These are phyloP conservation scores for Penicillium crustosum DNA, from an alignment of 2,329 filamentous ascomycete genomes.

Conservation along the genomic window DNA sequence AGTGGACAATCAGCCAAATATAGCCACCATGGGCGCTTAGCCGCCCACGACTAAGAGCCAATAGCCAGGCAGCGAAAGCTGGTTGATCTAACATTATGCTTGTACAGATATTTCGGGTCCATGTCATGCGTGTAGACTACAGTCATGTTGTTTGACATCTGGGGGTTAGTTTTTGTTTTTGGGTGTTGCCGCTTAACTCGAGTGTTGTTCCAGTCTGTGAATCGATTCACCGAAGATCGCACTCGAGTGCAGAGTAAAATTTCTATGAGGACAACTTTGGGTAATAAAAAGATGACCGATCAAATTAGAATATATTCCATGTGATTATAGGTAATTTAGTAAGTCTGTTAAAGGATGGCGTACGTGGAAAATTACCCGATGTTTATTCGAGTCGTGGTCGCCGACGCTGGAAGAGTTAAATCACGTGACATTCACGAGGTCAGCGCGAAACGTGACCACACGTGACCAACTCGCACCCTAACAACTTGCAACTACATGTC, in stretches of 20 bases:
- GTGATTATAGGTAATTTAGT: neutral
- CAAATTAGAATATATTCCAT: neutral
- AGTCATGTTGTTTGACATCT: neutral
- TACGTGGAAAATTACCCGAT: neutral
- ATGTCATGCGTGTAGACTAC: neutral
- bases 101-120: neutral
- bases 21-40: slow-evolving; percentile 33
- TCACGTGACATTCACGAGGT: neutral
- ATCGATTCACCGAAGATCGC: neutral
- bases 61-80: slow-evolving; percentile 12
- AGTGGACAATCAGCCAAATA: slow-evolving; percentile 23
- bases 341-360: neutral
- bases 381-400: neutral
- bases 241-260: neutral
- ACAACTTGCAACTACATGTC: neutral
- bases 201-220: neutral
- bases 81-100: slow-evolving; percentile 3
- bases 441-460: neutral
- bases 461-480: slow-evolving; percentile 4
- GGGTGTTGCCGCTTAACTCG: neutral
- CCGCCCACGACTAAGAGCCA: slow-evolving; percentile 23
- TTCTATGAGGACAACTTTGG: neutral
- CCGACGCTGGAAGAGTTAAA: fast-evolving
- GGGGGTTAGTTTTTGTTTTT: neutral
- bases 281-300: neutral